phyloP scores from a whole-genome alignment of 371 early-diverging fungal species.

The Mortierella sp. region DNA sequence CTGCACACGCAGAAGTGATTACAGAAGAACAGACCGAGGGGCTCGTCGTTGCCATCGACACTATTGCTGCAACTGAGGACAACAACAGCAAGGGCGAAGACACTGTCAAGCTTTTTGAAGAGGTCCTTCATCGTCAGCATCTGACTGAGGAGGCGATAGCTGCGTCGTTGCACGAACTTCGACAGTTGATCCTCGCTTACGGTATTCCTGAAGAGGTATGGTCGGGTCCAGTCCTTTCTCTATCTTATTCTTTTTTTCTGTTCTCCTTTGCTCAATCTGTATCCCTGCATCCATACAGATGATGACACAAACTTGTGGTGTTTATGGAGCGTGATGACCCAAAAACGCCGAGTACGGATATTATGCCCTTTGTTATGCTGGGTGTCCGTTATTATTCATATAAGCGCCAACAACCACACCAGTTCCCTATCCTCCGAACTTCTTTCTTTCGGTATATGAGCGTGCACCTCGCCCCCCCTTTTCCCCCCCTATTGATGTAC shows the following conservation, averaged over 20 bases:
- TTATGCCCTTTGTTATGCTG: neutral
- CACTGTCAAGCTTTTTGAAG: slow-evolving; percentile 25
- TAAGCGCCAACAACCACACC: neutral
- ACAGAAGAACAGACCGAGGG: slow-evolving; percentile 5
- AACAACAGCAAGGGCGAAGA: slow-evolving; percentile 11
- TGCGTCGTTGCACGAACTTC: slow-evolving; percentile 37
- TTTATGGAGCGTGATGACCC: neutral
- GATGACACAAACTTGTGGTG: too few relatives aligned
- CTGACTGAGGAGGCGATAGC: slow-evolving; percentile 32
- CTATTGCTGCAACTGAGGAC: neutral
- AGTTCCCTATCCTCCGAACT: slow-evolving; percentile 3
- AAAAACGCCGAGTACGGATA: slow-evolving; percentile 1
- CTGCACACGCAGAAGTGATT: slow-evolving; percentile 3
- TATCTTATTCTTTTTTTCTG: neutral
- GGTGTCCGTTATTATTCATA: slow-evolving; percentile 7
- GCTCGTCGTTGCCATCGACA: neutral
- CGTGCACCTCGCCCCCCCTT: too few relatives aligned
- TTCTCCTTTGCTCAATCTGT: neutral
- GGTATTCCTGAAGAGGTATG: slow-evolving; percentile 52
- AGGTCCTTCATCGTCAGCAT: slow-evolving; percentile 37
- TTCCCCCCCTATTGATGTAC: slow-evolving; percentile 9
- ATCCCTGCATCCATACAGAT: neutral
- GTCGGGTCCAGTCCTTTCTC: slow-evolving; percentile 6
- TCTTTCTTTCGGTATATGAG: too few relatives aligned
- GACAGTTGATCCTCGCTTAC: slow-evolving; percentile 48